Conservation (phyloP, 371 early-diverging fungal species). For the Mortierella sp. region DNA sequence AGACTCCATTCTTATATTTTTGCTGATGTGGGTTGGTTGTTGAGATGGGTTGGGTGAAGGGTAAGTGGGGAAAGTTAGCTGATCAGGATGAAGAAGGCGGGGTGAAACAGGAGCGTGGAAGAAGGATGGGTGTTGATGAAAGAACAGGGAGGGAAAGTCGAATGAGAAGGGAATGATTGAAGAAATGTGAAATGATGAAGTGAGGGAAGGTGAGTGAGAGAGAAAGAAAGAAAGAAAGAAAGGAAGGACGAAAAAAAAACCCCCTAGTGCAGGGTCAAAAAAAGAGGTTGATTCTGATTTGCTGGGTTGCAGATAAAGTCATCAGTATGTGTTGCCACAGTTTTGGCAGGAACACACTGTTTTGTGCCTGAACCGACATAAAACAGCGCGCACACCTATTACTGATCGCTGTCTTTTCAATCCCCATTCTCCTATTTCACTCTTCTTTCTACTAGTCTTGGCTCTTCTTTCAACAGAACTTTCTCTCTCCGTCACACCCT, state of each 20-base stretch:
- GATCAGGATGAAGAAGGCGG: not conserved
- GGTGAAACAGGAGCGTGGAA: not conserved
- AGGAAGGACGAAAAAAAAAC: not conserved
- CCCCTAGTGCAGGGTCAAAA: not conserved
- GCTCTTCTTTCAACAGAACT: too few relatives aligned
- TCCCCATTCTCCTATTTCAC: too few relatives aligned
- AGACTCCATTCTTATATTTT: not conserved
- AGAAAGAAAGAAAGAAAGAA: not conserved
- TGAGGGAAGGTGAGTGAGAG: not conserved
- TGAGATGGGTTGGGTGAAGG: not conserved
- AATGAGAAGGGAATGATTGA: not conserved
- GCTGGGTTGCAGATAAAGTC: conserved; percentile 5
- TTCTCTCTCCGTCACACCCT: too few relatives aligned
- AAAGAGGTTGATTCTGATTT: not conserved
- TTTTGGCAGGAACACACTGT: not conserved
- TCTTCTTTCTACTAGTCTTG: too few relatives aligned
- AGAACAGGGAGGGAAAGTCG: not conserved
- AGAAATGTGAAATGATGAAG: not conserved
- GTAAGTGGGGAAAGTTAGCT: not conserved
- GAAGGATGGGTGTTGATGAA: not conserved
- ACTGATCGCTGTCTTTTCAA: too few relatives aligned
- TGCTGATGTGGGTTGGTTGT: not conserved
- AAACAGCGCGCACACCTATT: too few relatives aligned
- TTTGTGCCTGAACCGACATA: not conserved
- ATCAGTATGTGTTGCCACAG: not conserved